Percentiles rank a stretch among this genome's conserved stretches.
Evolutionary conservation across 495 filamentous ascomycete genomes (phyloP).

Genomic region (Xylaria intraflava): DNA sequence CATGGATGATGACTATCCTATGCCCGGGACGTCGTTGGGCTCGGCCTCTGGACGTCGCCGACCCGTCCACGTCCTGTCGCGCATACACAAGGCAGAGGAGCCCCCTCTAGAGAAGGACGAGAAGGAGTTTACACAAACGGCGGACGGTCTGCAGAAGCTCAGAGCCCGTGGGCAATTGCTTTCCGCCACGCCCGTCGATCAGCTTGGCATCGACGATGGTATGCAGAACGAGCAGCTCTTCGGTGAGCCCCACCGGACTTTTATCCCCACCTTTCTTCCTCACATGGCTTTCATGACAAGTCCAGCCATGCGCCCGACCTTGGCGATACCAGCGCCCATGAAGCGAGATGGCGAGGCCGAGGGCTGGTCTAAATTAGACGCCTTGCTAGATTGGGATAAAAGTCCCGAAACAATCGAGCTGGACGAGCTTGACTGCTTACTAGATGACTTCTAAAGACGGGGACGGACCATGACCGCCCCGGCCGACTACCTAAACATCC

Average conservation of each 20-base stretch:
- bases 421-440: constrained; percentile 85
- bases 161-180: constrained; percentile 49
- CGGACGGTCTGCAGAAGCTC: constrained; percentile 74
- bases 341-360: constrained; percentile 48
- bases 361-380: constrained; percentile 45
- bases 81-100: constrained; percentile 64
- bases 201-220: constrained; percentile 45
- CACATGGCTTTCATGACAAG: constrained; percentile 35
- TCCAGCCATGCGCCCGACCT: constrained; percentile 37
- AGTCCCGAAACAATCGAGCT: constrained; percentile 87
- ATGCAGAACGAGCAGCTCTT: constrained; percentile 47
- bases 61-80: constrained; percentile 35
- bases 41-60: constrained; percentile 49
- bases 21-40: constrained; percentile 50
- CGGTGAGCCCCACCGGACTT: constrained; percentile 37
- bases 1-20: constrained; percentile 51
- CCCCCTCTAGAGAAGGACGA: constrained; percentile 93
- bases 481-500: not conserved
- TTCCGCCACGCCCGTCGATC: constrained; percentile 36
- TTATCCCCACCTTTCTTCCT: constrained; percentile 22
- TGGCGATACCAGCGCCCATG: constrained; percentile 30
- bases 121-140: constrained; percentile 93
- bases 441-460: constrained; percentile 63
- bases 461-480: too few species aligned
- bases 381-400: constrained; percentile 57